Evolutionary conservation across 306 rosid species (phyloP).

Genomic region (Betula pendula): DNA sequence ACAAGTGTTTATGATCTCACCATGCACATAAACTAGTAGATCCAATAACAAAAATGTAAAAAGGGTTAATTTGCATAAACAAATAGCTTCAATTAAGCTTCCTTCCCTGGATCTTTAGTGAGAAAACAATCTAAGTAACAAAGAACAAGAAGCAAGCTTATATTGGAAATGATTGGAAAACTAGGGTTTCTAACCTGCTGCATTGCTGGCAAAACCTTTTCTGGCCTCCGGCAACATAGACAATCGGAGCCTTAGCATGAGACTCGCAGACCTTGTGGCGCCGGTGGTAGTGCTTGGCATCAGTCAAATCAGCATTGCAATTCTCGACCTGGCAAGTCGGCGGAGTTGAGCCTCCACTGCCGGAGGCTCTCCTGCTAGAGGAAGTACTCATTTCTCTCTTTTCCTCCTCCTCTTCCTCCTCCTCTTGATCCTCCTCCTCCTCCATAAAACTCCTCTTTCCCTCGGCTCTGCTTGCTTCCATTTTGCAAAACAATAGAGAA

Average conservation of each 20-base stretch:
- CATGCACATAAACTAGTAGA: background rate
- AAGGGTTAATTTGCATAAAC: background rate
- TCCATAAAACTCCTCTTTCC: conserved; percentile 55
- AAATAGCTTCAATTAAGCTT: background rate
- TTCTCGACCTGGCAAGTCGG: conserved; percentile 64
- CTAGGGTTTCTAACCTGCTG: conserved; percentile 89
- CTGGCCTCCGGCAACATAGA: conserved; percentile 44
- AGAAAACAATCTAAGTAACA: background rate
- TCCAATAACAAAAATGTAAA: background rate
- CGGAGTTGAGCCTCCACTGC: conserved; percentile 43
- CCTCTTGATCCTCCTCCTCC: conserved; percentile 45
- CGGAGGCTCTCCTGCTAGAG: conserved; percentile 45
- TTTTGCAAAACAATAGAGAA: conserved; percentile 25
- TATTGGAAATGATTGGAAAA: background rate
- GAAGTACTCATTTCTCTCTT: conserved; percentile 35
- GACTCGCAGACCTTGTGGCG: conserved; percentile 89
- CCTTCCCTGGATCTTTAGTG: background rate
- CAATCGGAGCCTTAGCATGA: conserved; percentile 79
- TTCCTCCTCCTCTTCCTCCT: conserved; percentile 42
- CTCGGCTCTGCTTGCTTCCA: conserved; percentile 60
- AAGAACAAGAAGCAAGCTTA: background rate
- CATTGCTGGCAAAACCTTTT: conserved; percentile 99
- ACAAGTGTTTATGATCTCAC: no score
- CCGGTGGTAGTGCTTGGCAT: conserved; percentile 66
- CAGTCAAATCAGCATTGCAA: conserved; percentile 70